Base-by-base conservation (phyloP, 345 rosid genomes). In the Melaleuca alternifolia region DNA sequence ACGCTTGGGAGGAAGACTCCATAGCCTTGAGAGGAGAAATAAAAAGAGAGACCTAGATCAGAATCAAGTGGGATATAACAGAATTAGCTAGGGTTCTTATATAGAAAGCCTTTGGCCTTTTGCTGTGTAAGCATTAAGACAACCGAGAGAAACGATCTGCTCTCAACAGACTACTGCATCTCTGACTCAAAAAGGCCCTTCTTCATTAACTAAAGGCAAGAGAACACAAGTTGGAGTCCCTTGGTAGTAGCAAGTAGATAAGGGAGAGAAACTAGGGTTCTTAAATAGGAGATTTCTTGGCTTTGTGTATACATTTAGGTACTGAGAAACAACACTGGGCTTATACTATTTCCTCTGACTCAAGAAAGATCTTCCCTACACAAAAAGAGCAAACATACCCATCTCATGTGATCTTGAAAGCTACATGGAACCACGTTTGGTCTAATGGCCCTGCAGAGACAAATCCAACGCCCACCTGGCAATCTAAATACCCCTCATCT, bases 1-100 rank as follows among this genome's bases (percentile, higher is more conserved):
- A 82, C 44, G 85, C 51, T 54, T 92, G 76, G 90, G 94, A 90
- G 48, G 81, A 71, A 86, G 95, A 83, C 87, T 92, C 95, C 95
- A 92, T 93, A 11, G 61, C 85, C 85, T 83, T 24, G 41, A 81
- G 52, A 51, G 86, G 82, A 13, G 26, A 52, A 51, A 79, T 9
- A 37, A 54, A 37, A 37, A 71, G 79, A 71, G 79, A 71, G 81
- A 37, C 81, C 79, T 41, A 37, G 41, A 71, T 71, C 81, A 71
- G 81, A 71, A 71, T 18, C 81, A 16, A 71, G 81, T 71, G 81
- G 81, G 41, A 37, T 71, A 71, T 71, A 71, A 71, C 81, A 37
- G 81, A 71, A 71, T 48, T 37, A 37, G 26, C 26, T 71, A 71
- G 81, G 81, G 48, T 71, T 71, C 48, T 71, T 37, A 71, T 18